Base-by-base conservation (phyloP, 805 yeast genomes). In the Sugiyamaella americana region DNA sequence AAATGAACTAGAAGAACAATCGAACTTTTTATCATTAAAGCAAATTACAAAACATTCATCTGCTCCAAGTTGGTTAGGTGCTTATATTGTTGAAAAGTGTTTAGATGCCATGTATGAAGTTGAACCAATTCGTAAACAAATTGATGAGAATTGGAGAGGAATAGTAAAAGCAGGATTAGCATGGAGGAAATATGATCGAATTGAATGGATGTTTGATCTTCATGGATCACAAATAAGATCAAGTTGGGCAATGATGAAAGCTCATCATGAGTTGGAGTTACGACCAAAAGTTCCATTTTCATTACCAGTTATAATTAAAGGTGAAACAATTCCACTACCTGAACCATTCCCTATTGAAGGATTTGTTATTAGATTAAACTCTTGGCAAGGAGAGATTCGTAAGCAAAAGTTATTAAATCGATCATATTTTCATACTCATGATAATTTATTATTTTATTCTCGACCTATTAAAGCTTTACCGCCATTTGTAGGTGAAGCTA, bases 281-380 rank as follows among this genome's bases (percentile, higher is more conserved):
- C 68, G 94, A 37, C 71, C 44, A 24, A 54, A 26, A 55, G 53
- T 32, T 11, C 59, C 64, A 10, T 59, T 58, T 36, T 58, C 67
- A 2, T 53, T 55, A 5, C 44, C 45, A 8, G 58, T 65, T 5
- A 35, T 10, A 11, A 44, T 43, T 11, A 41, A 46, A 18, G 48
- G 44, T 17, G 50, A 54, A 16, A 63, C 60, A 2, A 46, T 49
- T 5, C 37, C 43, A 6, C 5, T 70, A 17, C 41, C 52, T 0
- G 95, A 84, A 58, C 96, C 96, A 0, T 44, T 66, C 0, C 81
- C 95, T 0, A 62, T 87, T 6, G 98, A 91, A 65, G 98, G 98
- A 0, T 88, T 84, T 59, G 61, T 89, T 18, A 66, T 76, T 2
- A 71, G 81, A 42, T 59, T 82, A 24, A 72, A 81, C 0, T 71